These are phyloP conservation scores for Penicillium tannophilum DNA, from an alignment of 495 filamentous ascomycete species.

Conservation along the genomic window DNA sequence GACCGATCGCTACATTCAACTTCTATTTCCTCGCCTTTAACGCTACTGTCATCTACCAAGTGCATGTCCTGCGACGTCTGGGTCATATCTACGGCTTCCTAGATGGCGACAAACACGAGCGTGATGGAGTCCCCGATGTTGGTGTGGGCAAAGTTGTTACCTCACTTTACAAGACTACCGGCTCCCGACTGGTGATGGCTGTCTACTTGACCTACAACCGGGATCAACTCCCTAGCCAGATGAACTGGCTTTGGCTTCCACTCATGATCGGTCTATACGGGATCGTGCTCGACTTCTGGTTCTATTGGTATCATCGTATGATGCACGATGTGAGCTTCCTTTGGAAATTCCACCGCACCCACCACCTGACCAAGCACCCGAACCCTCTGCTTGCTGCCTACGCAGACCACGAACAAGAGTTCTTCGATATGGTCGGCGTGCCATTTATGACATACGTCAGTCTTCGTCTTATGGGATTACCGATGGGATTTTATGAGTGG, in stretches of 20 bases:
- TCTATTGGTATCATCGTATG: slow-evolving; percentile 47
- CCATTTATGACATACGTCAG: slow-evolving; percentile 41
- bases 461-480: slow-evolving; percentile 34
- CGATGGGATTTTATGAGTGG: slow-evolving; percentile 49
- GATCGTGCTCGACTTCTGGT: slow-evolving; percentile 49
- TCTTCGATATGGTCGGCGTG: slow-evolving; percentile 46
- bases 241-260: slow-evolving; percentile 51
- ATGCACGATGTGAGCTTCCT: slow-evolving; percentile 46
- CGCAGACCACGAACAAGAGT: slow-evolving; percentile 47
- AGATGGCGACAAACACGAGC: slow-evolving; percentile 36
- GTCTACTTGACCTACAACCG: slow-evolving; percentile 30
- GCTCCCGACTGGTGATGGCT: slow-evolving; percentile 32
- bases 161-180: slow-evolving; percentile 37
- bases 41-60: slow-evolving; percentile 39
- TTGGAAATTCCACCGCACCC: slow-evolving; percentile 47
- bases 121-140: slow-evolving; percentile 34
- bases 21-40: slow-evolving; percentile 42
- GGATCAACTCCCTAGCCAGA: slow-evolving; percentile 31
- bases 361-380: slow-evolving; percentile 48
- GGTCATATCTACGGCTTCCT: slow-evolving; percentile 35
- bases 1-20: slow-evolving; percentile 36
- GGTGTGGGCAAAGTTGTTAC: slow-evolving; percentile 32
- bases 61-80: slow-evolving; percentile 32
- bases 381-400: slow-evolving; percentile 46
- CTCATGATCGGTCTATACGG: slow-evolving; percentile 44